Evolutionary conservation across 805 yeast species (phyloP).

Genomic region (Candida coquimbonensis): DNA sequence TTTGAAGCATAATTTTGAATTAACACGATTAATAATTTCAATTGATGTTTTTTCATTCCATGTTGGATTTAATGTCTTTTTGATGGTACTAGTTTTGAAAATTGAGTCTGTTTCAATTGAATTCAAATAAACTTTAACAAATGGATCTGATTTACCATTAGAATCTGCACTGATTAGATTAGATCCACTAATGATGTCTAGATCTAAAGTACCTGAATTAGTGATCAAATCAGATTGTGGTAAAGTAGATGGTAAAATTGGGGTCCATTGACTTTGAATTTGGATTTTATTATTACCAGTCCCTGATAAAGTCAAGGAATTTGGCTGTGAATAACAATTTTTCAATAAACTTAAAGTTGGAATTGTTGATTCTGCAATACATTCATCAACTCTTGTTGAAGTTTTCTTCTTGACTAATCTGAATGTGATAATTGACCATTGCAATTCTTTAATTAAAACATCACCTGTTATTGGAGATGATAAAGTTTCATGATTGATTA

Average conservation of each 20-base stretch:
- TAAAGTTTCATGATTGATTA: slow-evolving; percentile 30
- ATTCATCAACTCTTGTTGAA: slow-evolving; percentile 47
- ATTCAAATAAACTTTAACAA: slow-evolving; percentile 60
- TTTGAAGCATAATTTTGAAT: slow-evolving; percentile 48
- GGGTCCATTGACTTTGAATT: slow-evolving; percentile 71
- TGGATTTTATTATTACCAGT: slow-evolving; percentile 45
- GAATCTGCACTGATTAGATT: slow-evolving; percentile 80
- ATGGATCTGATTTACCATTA: slow-evolving; percentile 93
- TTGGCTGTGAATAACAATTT: slow-evolving; percentile 58
- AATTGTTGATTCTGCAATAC: slow-evolving; percentile 54
- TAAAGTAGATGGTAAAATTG: slow-evolving; percentile 50
- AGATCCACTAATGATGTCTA: slow-evolving; percentile 57
- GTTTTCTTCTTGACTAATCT: slow-evolving; percentile 51
- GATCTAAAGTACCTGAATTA: slow-evolving; percentile 63
- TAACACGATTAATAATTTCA: slow-evolving; percentile 53
- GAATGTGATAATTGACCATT: slow-evolving; percentile 59
- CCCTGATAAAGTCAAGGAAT: slow-evolving; percentile 48
- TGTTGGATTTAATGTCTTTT: slow-evolving; percentile 84
- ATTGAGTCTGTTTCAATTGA: slow-evolving; percentile 44
- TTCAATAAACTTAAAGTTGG: slow-evolving; percentile 62
- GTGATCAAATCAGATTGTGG: slow-evolving; percentile 72
- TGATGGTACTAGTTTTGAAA: slow-evolving; percentile 70
- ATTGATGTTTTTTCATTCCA: slow-evolving; percentile 71
- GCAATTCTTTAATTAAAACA: slow-evolving; percentile 68
- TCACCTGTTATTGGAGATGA: slow-evolving; percentile 57